phyloP scores from a whole-genome alignment of 2,329 filamentous ascomycete genomes.

The Monosporascus sp. region DNA sequence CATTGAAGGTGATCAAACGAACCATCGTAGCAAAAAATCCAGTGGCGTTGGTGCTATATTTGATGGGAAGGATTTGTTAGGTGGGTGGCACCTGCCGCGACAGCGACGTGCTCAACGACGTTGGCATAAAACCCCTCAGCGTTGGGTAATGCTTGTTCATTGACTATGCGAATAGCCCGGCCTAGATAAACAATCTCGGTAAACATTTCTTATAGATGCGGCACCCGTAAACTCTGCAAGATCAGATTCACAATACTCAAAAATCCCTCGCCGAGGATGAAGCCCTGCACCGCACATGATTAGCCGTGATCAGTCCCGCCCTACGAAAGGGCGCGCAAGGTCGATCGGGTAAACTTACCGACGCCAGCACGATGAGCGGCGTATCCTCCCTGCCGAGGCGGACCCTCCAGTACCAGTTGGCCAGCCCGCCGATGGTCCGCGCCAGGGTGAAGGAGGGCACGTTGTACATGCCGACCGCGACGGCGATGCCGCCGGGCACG shows the following conservation, averaged over 20 bases:
- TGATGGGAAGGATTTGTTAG: too few species aligned
- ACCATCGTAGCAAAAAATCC: too few species aligned
- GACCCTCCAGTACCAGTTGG: slow-evolving; percentile 72
- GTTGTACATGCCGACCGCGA: slow-evolving; percentile 98
- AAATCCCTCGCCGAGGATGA: slow-evolving; percentile 89
- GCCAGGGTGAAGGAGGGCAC: slow-evolving; percentile 93
- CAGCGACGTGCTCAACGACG: background rate
- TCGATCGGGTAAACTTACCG: slow-evolving; percentile 37
- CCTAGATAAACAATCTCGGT: too few species aligned
- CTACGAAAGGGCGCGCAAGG: background rate
- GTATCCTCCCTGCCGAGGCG: slow-evolving; percentile 55
- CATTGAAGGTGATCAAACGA: too few species aligned
- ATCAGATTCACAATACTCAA: slow-evolving; percentile 86
- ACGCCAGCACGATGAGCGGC: slow-evolving; percentile 81
- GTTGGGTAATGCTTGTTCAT: too few species aligned
- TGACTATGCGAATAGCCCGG: too few species aligned
- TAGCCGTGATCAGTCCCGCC: slow-evolving; percentile 2
- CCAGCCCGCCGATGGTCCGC: slow-evolving; percentile 70
- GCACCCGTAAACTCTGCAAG: slow-evolving; percentile 70
- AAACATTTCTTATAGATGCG: slow-evolving; percentile 53
- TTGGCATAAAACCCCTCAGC: background rate
- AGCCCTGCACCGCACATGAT: slow-evolving; percentile 45
- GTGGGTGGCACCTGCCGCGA: too few species aligned
- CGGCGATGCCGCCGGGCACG: slow-evolving; percentile 89
- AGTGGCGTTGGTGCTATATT: too few species aligned